Conservation (phyloP, 257 asterid species). For the Ehretia macrophylla region DNA sequence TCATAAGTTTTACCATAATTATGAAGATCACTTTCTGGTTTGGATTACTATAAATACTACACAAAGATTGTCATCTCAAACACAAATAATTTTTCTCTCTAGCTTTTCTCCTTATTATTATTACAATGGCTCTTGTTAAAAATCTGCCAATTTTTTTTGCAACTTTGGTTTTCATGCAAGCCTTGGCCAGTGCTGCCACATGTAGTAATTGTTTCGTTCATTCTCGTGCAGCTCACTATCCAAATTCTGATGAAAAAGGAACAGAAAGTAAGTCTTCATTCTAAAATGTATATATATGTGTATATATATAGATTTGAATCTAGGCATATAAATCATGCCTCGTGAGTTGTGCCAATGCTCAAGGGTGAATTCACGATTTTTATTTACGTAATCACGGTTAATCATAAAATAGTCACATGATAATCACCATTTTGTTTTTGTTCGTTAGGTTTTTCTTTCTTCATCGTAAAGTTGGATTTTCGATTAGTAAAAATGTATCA, state of each 20-base stretch:
- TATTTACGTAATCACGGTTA: too few relatives aligned
- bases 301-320: too few relatives aligned
- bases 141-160: constrained; percentile 21
- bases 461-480: too few relatives aligned
- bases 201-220: constrained; percentile 58
- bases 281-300: neutral
- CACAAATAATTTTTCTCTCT: constrained; percentile 18
- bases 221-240: constrained; percentile 67
- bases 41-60: constrained; percentile 37
- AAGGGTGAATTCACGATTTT: too few relatives aligned
- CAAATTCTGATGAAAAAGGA: constrained; percentile 69
- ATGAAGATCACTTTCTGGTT: constrained; percentile 3
- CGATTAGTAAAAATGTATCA: too few relatives aligned
- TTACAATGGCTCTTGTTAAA: constrained; percentile 28
- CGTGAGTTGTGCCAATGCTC: too few relatives aligned
- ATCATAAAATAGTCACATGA: too few relatives aligned
- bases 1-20: constrained; percentile 22
- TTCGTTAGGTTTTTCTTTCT: too few relatives aligned
- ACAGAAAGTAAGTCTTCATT: constrained; percentile 46
- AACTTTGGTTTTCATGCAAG: constrained; percentile 31
- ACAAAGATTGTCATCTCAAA: constrained; percentile 12
- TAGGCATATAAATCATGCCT: too few relatives aligned
- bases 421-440: too few relatives aligned
- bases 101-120: constrained; percentile 5
- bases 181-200: constrained; percentile 36